Evolutionary conservation across 129 eudicot species (phyloP).

Genomic region (Chrysanthemum lavandulifolium): DNA sequence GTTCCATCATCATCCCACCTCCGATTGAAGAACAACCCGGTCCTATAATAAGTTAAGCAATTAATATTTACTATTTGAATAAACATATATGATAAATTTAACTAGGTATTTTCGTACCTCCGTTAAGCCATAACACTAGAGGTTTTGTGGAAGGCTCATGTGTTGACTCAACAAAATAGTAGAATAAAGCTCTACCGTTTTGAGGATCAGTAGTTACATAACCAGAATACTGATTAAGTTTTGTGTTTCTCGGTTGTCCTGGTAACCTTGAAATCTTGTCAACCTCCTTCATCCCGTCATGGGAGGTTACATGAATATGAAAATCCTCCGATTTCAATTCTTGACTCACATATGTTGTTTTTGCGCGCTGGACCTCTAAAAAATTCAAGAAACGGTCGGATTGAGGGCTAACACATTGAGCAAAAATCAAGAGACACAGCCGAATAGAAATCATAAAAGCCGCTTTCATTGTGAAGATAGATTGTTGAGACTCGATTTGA

Average conservation of each 20-base stretch:
- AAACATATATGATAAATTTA: neutral
- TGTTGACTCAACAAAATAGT: constrained; percentile 42
- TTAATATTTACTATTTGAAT: neutral
- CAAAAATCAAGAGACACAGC: constrained; percentile 20
- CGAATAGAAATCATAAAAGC: constrained; percentile 22
- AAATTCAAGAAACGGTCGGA: constrained; percentile 26
- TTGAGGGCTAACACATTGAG: constrained; percentile 35
- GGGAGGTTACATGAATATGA: constrained; percentile 31
- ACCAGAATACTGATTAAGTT: constrained; percentile 57
- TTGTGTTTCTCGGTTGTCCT: constrained; percentile 47
- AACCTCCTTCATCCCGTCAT: constrained; percentile 39
- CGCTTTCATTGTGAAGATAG: constrained; percentile 22
- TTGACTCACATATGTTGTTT: constrained; percentile 1
- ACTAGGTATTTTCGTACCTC: constrained; percentile 47
- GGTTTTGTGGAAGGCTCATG: constrained; percentile 41
- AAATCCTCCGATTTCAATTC: constrained; percentile 10
- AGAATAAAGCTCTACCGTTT: constrained; percentile 51
- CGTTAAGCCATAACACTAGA: constrained; percentile 88
- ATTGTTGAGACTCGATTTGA: neutral
- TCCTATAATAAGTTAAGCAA: constrained; percentile 35
- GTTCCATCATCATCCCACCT: constrained; percentile 76
- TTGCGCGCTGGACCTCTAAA: constrained; percentile 18
- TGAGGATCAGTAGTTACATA: constrained; percentile 52
- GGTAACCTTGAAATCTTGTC: constrained; percentile 53
- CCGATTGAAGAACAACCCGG: constrained; percentile 96